Evolutionary conservation across 2,329 filamentous ascomycete species (phyloP).

Genomic region (Ceratocystis albifundus): DNA sequence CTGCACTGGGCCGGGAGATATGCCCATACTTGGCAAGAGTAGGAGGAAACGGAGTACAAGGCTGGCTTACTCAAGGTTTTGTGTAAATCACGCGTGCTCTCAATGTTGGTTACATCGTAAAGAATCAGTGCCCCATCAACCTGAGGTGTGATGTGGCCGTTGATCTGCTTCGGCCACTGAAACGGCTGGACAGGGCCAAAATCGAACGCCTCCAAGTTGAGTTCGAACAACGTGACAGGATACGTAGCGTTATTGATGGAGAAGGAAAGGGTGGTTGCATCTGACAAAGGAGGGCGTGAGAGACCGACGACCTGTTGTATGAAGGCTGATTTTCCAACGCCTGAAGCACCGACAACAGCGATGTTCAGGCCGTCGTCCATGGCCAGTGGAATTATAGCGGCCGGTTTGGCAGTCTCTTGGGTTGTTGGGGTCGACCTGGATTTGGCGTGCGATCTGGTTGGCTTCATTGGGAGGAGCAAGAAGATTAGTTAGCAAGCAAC

Average conservation of each 20-base stretch:
- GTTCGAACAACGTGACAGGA: slow-evolving; percentile 51
- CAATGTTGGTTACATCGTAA: slow-evolving; percentile 74
- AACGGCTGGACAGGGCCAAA: slow-evolving; percentile 45
- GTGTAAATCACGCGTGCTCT: slow-evolving; percentile 62
- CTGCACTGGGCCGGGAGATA: neutral
- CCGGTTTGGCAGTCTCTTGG: neutral
- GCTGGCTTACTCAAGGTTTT: slow-evolving; percentile 68
- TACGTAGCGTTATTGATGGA: slow-evolving; percentile 47
- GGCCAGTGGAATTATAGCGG: neutral
- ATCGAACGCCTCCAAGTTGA: slow-evolving; percentile 55
- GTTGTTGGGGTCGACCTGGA: neutral
- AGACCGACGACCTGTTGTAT: slow-evolving; percentile 52
- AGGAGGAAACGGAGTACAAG: slow-evolving; percentile 15
- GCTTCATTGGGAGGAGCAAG: neutral
- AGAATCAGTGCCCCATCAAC: slow-evolving; percentile 76
- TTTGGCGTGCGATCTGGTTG: neutral
- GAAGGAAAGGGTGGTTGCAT: slow-evolving; percentile 46
- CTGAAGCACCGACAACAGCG: slow-evolving; percentile 53
- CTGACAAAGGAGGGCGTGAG: slow-evolving; percentile 40
- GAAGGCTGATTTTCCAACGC: slow-evolving; percentile 57
- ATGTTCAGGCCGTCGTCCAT: slow-evolving; percentile 55
- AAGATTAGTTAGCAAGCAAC: slow-evolving; percentile 7
- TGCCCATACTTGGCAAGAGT: neutral
- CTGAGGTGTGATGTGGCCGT: slow-evolving; percentile 58
- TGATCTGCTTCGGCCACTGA: slow-evolving; percentile 55